Evolutionary conservation across 345 rosid genomes (phyloP).

Genomic region (Citrus unshiu): DNA sequence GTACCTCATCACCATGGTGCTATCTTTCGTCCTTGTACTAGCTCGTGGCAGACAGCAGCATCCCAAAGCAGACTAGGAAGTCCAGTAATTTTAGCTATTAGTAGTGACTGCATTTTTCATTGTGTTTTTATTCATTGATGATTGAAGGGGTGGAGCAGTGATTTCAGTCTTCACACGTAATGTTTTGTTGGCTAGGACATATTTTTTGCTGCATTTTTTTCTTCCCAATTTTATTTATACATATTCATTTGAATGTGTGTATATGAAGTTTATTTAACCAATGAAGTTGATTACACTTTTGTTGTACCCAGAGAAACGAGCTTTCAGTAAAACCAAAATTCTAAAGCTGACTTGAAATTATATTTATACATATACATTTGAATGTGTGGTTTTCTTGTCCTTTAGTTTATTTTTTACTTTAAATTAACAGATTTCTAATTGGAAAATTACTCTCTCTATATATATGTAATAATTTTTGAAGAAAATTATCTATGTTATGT

Average conservation of each 20-base stretch:
- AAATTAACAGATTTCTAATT: too few species aligned
- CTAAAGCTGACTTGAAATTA: too few species aligned
- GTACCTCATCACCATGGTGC: conserved; percentile 44
- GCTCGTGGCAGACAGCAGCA: conserved; percentile 20
- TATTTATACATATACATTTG: too few species aligned
- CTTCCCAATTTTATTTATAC: too few species aligned
- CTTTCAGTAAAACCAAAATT: too few species aligned
- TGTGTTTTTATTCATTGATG: neutral
- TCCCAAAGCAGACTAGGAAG: conserved; percentile 22
- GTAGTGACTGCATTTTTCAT: neutral
- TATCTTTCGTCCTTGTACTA: conserved; percentile 31
- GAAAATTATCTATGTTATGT: too few species aligned
- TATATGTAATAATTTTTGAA: too few species aligned
- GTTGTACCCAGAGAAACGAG: too few species aligned
- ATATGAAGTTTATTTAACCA: neutral
- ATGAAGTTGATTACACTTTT: neutral
- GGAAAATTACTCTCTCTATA: too few species aligned
- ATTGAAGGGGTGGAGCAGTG: neutral
- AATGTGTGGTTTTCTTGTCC: too few species aligned
- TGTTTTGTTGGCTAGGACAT: neutral
- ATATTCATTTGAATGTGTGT: too few species aligned
- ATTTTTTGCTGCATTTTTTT: neutral
- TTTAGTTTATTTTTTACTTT: too few species aligned
- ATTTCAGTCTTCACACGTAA: neutral
- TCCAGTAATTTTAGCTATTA: neutral